A percentile compares a stretch with the other conserved stretches of the same genome.
These are phyloP conservation scores for Narthecium ossifragum DNA, from an alignment of 106 monocot genomes.

Conservation along the genomic window DNA sequence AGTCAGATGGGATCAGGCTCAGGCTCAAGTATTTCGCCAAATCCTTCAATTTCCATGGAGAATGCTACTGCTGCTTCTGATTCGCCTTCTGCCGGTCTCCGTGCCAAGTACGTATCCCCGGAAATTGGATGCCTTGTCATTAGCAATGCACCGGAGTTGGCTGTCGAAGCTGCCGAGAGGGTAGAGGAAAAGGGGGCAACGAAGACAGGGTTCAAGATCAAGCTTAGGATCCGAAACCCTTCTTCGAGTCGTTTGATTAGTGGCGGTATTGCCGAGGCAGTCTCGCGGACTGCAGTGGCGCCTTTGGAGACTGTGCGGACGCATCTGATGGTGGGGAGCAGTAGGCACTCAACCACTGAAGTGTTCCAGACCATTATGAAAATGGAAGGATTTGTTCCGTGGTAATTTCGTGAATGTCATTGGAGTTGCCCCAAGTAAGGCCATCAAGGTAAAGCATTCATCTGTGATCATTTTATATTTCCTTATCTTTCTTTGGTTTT, in stretches of 20 bases:
- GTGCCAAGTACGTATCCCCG: conserved; percentile 48
- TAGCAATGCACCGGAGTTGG: conserved; percentile 16
- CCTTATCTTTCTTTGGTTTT: neutral
- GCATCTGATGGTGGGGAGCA: conserved; percentile 95
- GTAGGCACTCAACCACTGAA: conserved; percentile 58
- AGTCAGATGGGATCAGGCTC: conserved; percentile 55
- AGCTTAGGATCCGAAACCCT: conserved; percentile 54
- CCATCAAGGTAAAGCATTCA: conserved; percentile 63
- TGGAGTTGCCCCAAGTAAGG: conserved; percentile 93
- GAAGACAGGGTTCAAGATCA: conserved; percentile 24
- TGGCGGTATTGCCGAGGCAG: conserved; percentile 84
- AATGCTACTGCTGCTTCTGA: conserved; percentile 27
- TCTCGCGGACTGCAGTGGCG: conserved; percentile 86
- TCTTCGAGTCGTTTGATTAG: conserved; percentile 82
- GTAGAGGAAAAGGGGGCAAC: conserved; percentile 11
- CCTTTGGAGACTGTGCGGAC: conserved; percentile 93
- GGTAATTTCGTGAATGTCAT: conserved; percentile 97
- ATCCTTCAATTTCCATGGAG: conserved; percentile 28
- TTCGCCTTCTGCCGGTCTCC: conserved; percentile 45
- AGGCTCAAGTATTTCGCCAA: conserved; percentile 49
- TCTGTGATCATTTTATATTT: neutral
- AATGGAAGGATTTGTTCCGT: conserved; percentile 85
- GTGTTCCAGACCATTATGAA: conserved; percentile 83
- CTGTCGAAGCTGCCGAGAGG: conserved; percentile 13
- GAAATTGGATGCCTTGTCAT: conserved; percentile 33